A percentile compares a stretch with the other conserved stretches of the same genome.
Evolutionary conservation across 108 stramenopile genomes (phyloP).

Genomic region (Schizochytrium sp.): DNA sequence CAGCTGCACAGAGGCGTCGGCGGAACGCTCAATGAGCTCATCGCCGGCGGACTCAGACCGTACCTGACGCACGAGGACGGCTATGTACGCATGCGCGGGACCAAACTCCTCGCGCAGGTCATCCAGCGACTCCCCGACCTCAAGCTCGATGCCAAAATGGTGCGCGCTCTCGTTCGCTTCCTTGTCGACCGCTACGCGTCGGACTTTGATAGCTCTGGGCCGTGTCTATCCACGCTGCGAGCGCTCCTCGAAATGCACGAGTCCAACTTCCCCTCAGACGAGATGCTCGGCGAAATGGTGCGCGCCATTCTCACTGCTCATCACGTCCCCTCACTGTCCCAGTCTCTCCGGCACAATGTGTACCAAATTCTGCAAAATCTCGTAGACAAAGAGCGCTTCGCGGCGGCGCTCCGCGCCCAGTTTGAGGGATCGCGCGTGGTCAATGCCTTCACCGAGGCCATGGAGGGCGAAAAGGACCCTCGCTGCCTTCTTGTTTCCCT

Average conservation of each 20-base stretch:
- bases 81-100: neutral
- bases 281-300: neutral
- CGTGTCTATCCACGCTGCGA: neutral
- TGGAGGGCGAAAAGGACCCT: neutral
- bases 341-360: neutral
- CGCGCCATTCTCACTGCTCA: neutral
- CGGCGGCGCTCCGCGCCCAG: neutral
- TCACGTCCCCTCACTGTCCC: neutral
- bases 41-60: neutral
- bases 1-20: neutral
- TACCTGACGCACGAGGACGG: constrained; percentile 6
- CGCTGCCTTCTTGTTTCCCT: neutral
- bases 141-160: neutral
- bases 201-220: neutral
- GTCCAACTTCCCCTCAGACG: neutral
- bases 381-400: neutral
- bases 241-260: neutral
- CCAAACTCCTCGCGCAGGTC: neutral
- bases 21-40: neutral
- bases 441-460: neutral
- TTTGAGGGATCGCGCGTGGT: neutral
- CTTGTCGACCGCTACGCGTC: neutral
- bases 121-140: constrained; percentile 4
- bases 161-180: neutral
- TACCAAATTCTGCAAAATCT: neutral